These are phyloP conservation scores for Pelargonium australe DNA, from an alignment of 441 rosid genomes.

Conservation along the genomic window DNA sequence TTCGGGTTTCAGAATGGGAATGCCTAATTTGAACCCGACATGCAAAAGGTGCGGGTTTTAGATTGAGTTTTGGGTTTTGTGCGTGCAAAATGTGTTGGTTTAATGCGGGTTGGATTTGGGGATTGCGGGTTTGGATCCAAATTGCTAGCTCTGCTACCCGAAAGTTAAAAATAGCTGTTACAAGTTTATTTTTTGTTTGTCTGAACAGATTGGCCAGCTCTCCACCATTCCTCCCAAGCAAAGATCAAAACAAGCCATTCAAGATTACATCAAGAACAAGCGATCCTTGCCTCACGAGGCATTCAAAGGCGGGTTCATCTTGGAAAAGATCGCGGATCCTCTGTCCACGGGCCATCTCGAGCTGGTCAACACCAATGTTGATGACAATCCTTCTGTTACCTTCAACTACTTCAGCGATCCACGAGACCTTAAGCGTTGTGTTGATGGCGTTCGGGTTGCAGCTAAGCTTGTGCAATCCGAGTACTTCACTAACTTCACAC, in stretches of 20 bases:
- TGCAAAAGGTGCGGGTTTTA: not conserved
- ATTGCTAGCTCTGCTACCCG: not conserved
- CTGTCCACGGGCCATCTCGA: slow-evolving; percentile 65
- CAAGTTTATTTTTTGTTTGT: not conserved
- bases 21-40: no score
- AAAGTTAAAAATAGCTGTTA: not conserved
- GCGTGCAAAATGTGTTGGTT: no score
- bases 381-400: slow-evolving; percentile 77
- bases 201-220: slow-evolving; percentile 66
- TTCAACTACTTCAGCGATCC: slow-evolving; percentile 92
- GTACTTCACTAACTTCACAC: slow-evolving; percentile 57
- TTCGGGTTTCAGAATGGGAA: no score
- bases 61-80: no score
- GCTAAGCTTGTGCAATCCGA: slow-evolving; percentile 59
- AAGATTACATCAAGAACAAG: slow-evolving; percentile 47
- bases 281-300: slow-evolving; percentile 60
- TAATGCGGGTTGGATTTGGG: no score
- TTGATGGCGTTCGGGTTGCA: slow-evolving; percentile 58
- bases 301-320: slow-evolving; percentile 85
- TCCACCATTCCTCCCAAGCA: slow-evolving; percentile 68
- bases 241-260: slow-evolving; percentile 56
- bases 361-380: slow-evolving; percentile 56
- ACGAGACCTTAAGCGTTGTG: slow-evolving; percentile 62
- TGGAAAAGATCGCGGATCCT: slow-evolving; percentile 71
- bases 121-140: no score